Base-by-base conservation (phyloP, 345 rosid genomes). In the Corchorus capsularis region DNA sequence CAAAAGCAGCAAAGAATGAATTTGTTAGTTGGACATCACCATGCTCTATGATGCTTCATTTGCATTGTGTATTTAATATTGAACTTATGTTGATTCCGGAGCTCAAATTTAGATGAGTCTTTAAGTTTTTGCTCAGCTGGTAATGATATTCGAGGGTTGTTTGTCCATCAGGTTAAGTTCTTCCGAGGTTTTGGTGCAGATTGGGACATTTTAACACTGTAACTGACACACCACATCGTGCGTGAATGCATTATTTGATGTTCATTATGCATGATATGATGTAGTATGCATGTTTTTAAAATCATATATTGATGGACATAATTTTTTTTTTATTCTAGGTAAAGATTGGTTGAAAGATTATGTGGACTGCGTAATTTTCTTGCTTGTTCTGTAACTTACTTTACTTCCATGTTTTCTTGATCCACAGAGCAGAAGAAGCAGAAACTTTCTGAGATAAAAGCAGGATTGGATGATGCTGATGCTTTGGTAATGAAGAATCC, bases 381-480 rank as follows among this genome's bases (percentile, higher is more conserved):
- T 80, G 69, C 37, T 59, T 63, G 34, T 61, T 35, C 46, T 6
- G 8, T 17, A 11, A 49, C 11, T 37, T 50, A 37, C 41, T 59
- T 20, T 17, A 7, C 6, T 57, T 64, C 56, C 46, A 9, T 60
- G 41, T 32, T 41, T 53, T 47, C 53, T 67, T 63, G 73, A 82
- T 63, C 64, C 68, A 43, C 84, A 86, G 92, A 86, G 85, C 83
- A 63, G 77, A 89, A 69, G 82, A 86, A 86, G 85, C 87, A 87
- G 78, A 83, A 82, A 73, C 72, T 86, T 75, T 77, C 87, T 65
- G 90, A 86, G 63, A 79, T 86, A 59, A 83, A 82, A 73, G 72
- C 79, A 16, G 89, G 82, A 55, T 65, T 89, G 64, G 89, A 86
- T 37, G 90, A 89, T 37, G 90, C 87, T 10, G 90, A 89, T n/a